Evolutionary conservation across 2,329 filamentous ascomycete genomes (phyloP), one percentile per base, ranked within the genome.

Genomic region (Diatrype stigma): DNA sequence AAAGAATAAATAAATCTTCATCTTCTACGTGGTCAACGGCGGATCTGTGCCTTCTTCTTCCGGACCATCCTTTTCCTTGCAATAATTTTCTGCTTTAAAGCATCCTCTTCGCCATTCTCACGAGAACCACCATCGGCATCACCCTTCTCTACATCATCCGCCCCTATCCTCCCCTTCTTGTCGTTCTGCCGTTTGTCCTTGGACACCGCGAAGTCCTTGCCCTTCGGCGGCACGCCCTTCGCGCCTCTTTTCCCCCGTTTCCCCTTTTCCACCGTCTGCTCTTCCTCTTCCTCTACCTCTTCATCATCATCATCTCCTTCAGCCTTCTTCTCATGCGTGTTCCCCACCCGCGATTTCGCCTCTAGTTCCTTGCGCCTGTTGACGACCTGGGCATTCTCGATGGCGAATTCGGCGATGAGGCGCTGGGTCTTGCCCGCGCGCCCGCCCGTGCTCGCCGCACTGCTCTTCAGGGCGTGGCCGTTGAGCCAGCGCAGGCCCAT

Each of bases 371-470:
- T 81, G 49, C 95, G 81, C 56, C 94, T 80, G 59, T 86, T 81
- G n/a, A 99, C 87, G 1, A 99, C 94, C 64, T 96, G 92, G 1
- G 90, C 92, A 63, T 99, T 99, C 72, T 99, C 94, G 67, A 99
- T 96, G 19, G 94, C 91, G 67, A 99, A 99, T 69, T 99, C 95
- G 35, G 93, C 93, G 64, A 99, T 90, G 47, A 99, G 73, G 12
- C 94, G 81, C 70, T 94, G 92, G 67, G 90, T 93, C 72, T 87
- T 90, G 57, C 94, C 91, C 48, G 80, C 21, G 21, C 26, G 5
- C 5, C 26, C 26, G 26, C 6, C 26, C 26, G 10, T 30, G 10
- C 26, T 10, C 26, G 26, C 10, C 26, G 6, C 26, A 10, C 6
- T 30, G 6, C 6, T 30, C 26, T 30, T 30, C 26, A 30, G 26